Evolutionary conservation across 176 grass and related monocot species (phyloP).

Genomic region (Oryza glaberrima): DNA sequence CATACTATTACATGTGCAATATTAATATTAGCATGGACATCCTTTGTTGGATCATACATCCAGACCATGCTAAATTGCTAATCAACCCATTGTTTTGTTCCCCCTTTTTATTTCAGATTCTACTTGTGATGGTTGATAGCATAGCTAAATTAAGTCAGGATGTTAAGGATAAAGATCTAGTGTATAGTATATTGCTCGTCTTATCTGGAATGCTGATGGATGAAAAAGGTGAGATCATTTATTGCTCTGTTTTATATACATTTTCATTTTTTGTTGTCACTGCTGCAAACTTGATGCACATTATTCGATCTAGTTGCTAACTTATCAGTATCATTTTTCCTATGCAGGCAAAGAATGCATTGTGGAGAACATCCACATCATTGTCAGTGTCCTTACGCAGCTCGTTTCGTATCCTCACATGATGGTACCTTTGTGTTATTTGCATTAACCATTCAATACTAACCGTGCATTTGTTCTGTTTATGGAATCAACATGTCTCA

Average conservation of each 20-base stretch:
- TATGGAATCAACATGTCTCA: conserved; percentile 36
- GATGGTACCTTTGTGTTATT: conserved; percentile 64
- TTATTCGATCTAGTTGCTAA: conserved; percentile 24
- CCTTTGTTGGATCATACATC: conserved; percentile 22
- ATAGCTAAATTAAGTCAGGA: conserved; percentile 63
- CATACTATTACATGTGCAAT: not conserved
- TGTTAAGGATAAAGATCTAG: conserved; percentile 70
- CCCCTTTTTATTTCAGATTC: conserved; percentile 54
- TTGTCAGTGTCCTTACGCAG: conserved; percentile 55
- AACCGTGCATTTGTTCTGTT: conserved; percentile 28
- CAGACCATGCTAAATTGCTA: not conserved
- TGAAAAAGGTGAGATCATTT: conserved; percentile 72
- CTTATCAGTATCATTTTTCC: not conserved
- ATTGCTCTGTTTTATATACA: conserved; percentile 28
- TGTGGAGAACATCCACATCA: conserved; percentile 76
- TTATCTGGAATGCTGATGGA: conserved; percentile 95
- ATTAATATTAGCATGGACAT: conserved; percentile 1
- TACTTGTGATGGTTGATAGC: conserved; percentile 69
- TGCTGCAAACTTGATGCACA: conserved; percentile 12
- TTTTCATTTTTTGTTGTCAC: conserved; percentile 32
- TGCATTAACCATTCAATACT: conserved; percentile 16
- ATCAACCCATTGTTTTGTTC: conserved; percentile 9
- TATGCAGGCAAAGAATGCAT: conserved; percentile 74
- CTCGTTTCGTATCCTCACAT: conserved; percentile 81
- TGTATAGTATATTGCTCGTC: conserved; percentile 79